A percentile compares a stretch with the other conserved stretches of the same genome.
These are phyloP conservation scores for Colletotrichum australisinense DNA, from an alignment of 2,329 filamentous ascomycete species.

Conservation along the genomic window DNA sequence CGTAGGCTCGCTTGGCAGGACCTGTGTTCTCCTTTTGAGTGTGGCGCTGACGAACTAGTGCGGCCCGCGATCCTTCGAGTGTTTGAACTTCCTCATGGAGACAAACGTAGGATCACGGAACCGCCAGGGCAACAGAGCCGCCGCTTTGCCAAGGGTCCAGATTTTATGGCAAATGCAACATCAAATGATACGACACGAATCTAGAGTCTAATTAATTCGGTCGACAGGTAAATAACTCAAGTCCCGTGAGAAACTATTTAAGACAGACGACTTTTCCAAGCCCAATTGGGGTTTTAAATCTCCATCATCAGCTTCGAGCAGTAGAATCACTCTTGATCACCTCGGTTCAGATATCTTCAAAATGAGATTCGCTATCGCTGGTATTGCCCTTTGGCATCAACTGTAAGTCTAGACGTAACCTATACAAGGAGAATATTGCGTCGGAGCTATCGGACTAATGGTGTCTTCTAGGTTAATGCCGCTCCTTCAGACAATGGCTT, in stretches of 20 bases:
- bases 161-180: neutral
- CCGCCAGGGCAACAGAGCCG: neutral
- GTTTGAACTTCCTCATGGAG: neutral
- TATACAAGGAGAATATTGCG: no score
- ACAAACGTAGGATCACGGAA: neutral
- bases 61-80: neutral
- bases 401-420: neutral
- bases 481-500: neutral
- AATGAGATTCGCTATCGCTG: neutral
- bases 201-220: no score
- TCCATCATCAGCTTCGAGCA: neutral
- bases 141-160: neutral
- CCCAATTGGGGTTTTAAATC: no score
- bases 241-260: neutral
- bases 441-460: neutral
- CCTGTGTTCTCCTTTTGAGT: neutral
- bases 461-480: neutral
- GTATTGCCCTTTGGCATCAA: constrained; percentile 9
- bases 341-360: neutral
- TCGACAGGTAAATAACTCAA: neutral
- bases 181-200: neutral
- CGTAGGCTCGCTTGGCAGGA: neutral
- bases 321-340: neutral
- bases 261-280: neutral
- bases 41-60: neutral